phyloP scores from a whole-genome alignment of 2,329 filamentous ascomycete species.

The Stenocarpella maydis region DNA sequence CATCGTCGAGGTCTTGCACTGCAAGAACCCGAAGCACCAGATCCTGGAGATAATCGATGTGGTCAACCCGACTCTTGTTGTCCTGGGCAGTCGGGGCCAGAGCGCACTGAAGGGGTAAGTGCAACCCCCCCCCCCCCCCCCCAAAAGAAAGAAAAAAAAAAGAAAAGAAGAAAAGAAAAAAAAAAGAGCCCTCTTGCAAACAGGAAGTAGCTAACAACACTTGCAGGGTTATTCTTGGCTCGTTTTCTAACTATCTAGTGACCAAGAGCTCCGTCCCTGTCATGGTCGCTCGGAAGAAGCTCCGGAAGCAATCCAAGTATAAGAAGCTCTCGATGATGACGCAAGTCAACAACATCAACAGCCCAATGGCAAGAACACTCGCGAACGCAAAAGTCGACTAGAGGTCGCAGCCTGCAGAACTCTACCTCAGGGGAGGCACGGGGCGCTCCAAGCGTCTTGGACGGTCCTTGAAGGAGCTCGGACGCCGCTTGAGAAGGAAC shows the following conservation, averaged over 20 bases:
- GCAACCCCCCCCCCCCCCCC: background rate
- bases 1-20: slow-evolving; percentile 95
- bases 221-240: slow-evolving; percentile 85
- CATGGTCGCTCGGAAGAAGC: slow-evolving; percentile 93
- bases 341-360: slow-evolving; percentile 83
- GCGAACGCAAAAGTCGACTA: slow-evolving; percentile 77
- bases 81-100: slow-evolving; percentile 89
- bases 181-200: background rate
- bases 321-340: slow-evolving; percentile 74
- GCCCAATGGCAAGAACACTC: slow-evolving; percentile 71
- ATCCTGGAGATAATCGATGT: slow-evolving; percentile 97
- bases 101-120: slow-evolving; percentile 92
- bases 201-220: slow-evolving; percentile 42
- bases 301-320: slow-evolving; percentile 86
- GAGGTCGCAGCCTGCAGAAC: background rate
- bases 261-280: slow-evolving; percentile 97
- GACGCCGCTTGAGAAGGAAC: background rate
- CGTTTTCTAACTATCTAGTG: slow-evolving; percentile 96
- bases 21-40: slow-evolving; percentile 96
- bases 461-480: background rate
- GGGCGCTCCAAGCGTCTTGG: background rate
- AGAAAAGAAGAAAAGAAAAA: no score
- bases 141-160: no score
- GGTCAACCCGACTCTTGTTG: slow-evolving; percentile 88
- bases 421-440: background rate